A percentile compares a stretch with the other conserved stretches of the same genome.
phyloP scores from a whole-genome alignment of 129 eudicot genomes.

The Flaveria sonorensis region DNA sequence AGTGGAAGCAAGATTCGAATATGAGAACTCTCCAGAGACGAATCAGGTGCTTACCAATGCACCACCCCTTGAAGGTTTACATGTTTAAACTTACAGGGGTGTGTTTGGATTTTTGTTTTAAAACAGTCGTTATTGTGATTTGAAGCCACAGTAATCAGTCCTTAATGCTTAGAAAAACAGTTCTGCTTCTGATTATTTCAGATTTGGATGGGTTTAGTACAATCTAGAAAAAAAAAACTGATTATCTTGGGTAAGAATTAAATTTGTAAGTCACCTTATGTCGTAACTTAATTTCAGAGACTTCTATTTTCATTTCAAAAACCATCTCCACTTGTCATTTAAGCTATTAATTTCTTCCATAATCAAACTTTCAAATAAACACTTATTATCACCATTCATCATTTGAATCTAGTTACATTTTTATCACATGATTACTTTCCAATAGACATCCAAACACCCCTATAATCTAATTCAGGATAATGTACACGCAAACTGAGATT shows the following conservation, averaged over 20 bases:
- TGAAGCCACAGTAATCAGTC: background rate
- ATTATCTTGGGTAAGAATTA: too few relatives aligned
- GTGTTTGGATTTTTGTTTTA: background rate
- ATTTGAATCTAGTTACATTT: background rate
- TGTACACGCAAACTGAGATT: background rate
- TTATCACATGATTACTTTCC: background rate
- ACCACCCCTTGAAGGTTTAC: too few relatives aligned
- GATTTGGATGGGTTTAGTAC: background rate
- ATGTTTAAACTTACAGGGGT: too few relatives aligned
- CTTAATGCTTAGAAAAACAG: background rate
- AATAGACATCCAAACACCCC: background rate
- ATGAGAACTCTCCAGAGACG: too few relatives aligned
- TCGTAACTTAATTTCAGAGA: background rate
- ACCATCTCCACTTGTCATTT: background rate
- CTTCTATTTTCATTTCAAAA: background rate
- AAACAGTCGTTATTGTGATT: background rate
- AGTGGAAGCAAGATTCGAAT: too few relatives aligned
- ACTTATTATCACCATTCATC: background rate
- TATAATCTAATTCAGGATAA: background rate
- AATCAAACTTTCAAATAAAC: too few relatives aligned
- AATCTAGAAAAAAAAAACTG: background rate
- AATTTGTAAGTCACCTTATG: background rate
- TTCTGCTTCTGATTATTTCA: background rate
- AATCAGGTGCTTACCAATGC: too few relatives aligned
- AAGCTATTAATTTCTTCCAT: background rate